Percentiles rank a stretch among this genome's conserved stretches.
These are phyloP conservation scores for Asterophora parasitica DNA, from an alignment of 768 basidiomycete genomes.

Conservation along the genomic window DNA sequence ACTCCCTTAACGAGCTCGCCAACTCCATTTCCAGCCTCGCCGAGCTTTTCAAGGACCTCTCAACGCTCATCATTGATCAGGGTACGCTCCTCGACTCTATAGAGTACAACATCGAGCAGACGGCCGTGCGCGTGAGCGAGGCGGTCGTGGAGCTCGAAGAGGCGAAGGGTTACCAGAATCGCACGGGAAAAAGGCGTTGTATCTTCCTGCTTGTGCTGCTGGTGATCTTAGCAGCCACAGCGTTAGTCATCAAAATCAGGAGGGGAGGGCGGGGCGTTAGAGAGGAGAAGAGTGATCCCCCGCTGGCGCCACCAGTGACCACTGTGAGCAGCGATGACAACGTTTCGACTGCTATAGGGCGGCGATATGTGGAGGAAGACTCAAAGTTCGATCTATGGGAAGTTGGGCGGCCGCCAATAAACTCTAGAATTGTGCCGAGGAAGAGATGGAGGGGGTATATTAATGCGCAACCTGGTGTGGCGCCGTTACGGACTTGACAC, in stretches of 20 bases:
- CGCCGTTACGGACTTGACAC: conserved; percentile 10
- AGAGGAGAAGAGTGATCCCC: conserved; percentile 22
- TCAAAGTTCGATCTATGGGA: conserved; percentile 4
- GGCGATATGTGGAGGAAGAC: neutral
- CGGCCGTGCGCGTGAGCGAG: conserved; percentile 73
- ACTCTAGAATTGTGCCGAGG: conserved; percentile 10
- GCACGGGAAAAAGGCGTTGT: conserved; percentile 87
- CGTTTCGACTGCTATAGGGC: neutral
- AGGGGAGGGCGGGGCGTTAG: conserved; percentile 30
- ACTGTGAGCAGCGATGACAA: neutral
- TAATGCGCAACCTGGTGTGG: neutral
- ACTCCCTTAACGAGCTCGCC: conserved; percentile 85
- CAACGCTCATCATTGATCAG: conserved; percentile 92
- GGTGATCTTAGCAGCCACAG: conserved; percentile 81
- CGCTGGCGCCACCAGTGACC: conserved; percentile 12
- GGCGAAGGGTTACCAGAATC: conserved; percentile 88
- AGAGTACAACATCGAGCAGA: conserved; percentile 96
- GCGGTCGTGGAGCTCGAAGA: conserved; percentile 80
- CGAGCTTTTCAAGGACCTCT: conserved; percentile 94
- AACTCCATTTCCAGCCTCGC: conserved; percentile 88
- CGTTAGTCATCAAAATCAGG: conserved; percentile 91
- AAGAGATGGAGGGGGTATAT: conserved; percentile 5
- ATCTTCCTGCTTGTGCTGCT: conserved; percentile 89
- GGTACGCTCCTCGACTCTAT: conserved; percentile 94
- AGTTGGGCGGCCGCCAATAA: conserved; percentile 5